phyloP scores from a whole-genome alignment of 352 stramenopile genomes.

The Globisporangium barbulae region DNA sequence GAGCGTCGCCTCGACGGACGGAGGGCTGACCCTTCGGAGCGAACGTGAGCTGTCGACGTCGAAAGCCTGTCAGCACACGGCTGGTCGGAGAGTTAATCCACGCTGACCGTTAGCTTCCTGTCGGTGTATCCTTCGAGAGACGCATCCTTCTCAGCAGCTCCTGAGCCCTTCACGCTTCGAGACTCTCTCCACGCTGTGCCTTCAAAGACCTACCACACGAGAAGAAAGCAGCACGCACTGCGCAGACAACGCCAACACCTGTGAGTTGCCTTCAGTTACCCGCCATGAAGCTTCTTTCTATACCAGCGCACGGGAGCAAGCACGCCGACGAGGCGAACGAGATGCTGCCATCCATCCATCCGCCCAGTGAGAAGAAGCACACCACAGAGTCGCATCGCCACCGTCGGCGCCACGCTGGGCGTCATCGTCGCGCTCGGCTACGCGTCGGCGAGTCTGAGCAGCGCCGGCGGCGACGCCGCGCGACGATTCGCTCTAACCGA shows the following conservation, averaged over 20 bases:
- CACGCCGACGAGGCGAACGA: not conserved
- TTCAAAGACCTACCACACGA: not conserved
- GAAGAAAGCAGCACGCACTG: not conserved
- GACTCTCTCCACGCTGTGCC: not conserved
- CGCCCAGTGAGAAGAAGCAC: constrained; percentile 31
- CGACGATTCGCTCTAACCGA: constrained; percentile 40
- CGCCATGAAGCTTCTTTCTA: not conserved
- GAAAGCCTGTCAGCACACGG: not conserved
- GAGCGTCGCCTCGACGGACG: not conserved
- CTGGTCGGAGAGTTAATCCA: not conserved
- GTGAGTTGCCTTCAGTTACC: not conserved
- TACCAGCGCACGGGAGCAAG: not conserved
- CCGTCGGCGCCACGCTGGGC: constrained; percentile 34
- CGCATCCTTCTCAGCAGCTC: too few relatives aligned
- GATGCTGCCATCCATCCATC: not conserved
- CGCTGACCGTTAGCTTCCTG: not conserved
- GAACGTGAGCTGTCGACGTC: not conserved
- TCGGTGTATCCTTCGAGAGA: too few relatives aligned
- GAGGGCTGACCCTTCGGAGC: not conserved
- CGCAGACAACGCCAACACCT: not conserved
- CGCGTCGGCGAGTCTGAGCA: constrained; percentile 22
- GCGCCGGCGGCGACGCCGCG: constrained; percentile 4
- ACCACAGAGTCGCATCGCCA: constrained; percentile 19
- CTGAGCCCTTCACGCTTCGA: not conserved
- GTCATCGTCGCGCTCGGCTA: constrained; percentile 48